Base-by-base conservation (phyloP, 192 early-diverging fungal genomes). In the Allomyces javanicus region DNA sequence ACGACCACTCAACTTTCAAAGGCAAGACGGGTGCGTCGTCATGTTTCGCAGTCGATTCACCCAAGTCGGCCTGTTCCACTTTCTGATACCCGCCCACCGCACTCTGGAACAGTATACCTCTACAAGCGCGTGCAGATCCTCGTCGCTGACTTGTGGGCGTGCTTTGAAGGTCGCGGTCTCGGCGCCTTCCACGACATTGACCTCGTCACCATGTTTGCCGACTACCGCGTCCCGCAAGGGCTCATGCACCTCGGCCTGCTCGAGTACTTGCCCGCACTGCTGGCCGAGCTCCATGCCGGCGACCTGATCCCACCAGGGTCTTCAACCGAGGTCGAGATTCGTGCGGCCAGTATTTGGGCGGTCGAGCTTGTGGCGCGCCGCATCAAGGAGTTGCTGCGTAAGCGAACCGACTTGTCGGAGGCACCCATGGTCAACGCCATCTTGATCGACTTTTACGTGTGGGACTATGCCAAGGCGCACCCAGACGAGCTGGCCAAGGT, bases 171-270 rank as follows among this genome's bases (percentile, higher is more conserved):
- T 44, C 25, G 72, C 63, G 70, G 72, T 0, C 67, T 69, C 40
- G 87, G 90, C 1, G 24, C 68, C 9, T 90, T 92, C 69, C 62
- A 76, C 25, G 87, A 90, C 67, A 89, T 92, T 73, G 83, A 88
- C 67, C 61, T 74, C 14, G 80, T 92, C 33, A 92, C 90, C 14
- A 92, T 92, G 87, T 92, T 92, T 86, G 90, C 90, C 5, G 90
- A 92, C 70, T 92, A 90, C 71, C 76, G 89, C n/a, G 82, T 89
- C 23, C 82, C 82, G 5, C 81, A 92, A 76, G 85, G 85, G 10
- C 67, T 87, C 33, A 80, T 84, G 67, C 81, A 89, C 65, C 79
- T 90, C 45, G 84, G 82, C 24, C 76, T 79, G 1, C 73, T 92
- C 12, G 65, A 74, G 63, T 92, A 90, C 76, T 89, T 85, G 23